phyloP scores from a whole-genome alignment of 163 green algal species.

The Volvox carteri region DNA sequence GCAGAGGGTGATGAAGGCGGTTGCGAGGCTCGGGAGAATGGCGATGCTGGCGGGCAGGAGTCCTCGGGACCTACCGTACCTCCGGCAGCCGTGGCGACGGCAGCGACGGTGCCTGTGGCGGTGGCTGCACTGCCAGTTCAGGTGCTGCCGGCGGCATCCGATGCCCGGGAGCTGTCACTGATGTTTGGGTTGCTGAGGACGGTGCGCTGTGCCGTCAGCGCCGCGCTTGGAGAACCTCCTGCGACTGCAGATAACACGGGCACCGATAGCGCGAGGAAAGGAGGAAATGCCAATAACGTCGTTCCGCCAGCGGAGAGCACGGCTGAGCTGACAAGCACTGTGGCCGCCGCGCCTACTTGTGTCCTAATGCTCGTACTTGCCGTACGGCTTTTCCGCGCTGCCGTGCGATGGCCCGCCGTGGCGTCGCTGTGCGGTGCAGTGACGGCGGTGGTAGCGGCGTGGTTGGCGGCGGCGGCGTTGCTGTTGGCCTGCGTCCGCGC shows the following conservation, averaged over 20 bases:
- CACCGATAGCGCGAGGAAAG: background rate
- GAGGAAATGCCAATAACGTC: too few species aligned
- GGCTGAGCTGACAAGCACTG: background rate
- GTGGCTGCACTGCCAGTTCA: background rate
- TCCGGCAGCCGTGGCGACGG: background rate
- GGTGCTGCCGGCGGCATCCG: background rate
- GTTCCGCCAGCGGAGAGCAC: too few species aligned
- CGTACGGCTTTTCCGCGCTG: slow-evolving; percentile 15
- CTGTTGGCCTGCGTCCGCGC: background rate
- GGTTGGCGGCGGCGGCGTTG: background rate
- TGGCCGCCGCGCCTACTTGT: background rate
- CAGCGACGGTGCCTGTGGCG: background rate
- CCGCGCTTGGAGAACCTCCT: background rate
- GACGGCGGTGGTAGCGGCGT: background rate
- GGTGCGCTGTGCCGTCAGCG: background rate
- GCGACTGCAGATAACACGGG: background rate
- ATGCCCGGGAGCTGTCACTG: background rate
- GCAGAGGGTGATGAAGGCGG: too few species aligned
- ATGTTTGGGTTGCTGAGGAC: background rate
- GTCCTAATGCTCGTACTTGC: slow-evolving; percentile 10
- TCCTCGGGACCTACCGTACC: too few species aligned
- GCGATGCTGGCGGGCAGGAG: too few species aligned
- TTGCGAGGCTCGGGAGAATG: too few species aligned
- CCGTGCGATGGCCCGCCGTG: background rate
- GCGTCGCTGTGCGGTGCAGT: background rate